Evolutionary conservation across 2,329 filamentous ascomycete species (phyloP).

Genomic region (Lachnellula subtilissima): DNA sequence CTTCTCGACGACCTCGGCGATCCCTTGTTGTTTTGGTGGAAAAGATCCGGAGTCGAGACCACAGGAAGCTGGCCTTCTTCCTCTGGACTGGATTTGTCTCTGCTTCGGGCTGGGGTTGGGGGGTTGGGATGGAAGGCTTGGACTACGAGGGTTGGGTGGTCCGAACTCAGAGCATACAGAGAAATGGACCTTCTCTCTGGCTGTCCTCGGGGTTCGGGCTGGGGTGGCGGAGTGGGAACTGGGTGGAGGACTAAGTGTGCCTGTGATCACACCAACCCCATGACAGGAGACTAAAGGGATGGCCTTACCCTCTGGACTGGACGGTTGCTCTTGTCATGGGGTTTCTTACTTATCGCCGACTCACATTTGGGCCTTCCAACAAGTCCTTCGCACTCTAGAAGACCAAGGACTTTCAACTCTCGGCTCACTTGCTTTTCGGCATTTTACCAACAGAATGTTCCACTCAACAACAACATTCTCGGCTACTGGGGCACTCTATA

Average conservation of each 20-base stretch:
- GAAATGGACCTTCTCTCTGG: neutral
- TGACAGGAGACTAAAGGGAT: neutral
- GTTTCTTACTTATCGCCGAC: neutral
- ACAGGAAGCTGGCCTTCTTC: neutral
- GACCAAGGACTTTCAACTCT: too few species aligned
- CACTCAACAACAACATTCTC: neutral
- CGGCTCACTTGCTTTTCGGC: neutral
- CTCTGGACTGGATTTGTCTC: neutral
- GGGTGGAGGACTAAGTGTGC: neutral
- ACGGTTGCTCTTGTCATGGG: neutral
- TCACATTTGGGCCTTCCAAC: too few species aligned
- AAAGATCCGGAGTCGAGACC: neutral
- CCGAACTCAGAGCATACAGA: neutral
- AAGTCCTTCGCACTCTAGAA: too few species aligned
- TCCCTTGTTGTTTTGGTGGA: neutral
- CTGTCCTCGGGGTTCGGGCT: neutral
- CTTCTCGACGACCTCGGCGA: neutral
- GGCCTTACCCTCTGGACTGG: neutral
- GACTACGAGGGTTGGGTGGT: neutral
- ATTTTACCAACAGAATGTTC: neutral
- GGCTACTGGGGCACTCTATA: neutral
- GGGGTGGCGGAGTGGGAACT: neutral
- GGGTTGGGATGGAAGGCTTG: neutral
- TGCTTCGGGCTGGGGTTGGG: neutral
- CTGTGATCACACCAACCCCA: neutral